Evolutionary conservation across 75 land plant genomes (phyloP).

Genomic region (Selaginella tamariscina): DNA sequence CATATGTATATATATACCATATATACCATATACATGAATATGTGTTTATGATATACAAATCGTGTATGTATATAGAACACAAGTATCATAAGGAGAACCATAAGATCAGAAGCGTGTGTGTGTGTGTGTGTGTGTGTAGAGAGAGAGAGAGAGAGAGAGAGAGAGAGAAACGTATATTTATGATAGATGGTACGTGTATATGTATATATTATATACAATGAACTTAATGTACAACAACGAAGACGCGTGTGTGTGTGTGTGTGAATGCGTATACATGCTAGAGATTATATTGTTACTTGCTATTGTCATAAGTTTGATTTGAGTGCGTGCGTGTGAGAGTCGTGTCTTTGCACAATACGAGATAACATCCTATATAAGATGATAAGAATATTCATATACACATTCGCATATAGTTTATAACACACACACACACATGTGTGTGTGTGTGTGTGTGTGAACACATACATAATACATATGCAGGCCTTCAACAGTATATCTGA

Average conservation of each 20-base stretch:
- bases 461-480: no score
- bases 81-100: not conserved
- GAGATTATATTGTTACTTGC: slow-evolving; percentile 4
- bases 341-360: no score
- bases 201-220: not conserved
- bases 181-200: not conserved
- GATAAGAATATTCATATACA: no score
- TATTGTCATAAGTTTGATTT: no score
- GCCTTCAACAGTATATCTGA: no score
- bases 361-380: no score
- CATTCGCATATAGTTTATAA: no score
- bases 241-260: not conserved
- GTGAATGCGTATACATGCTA: not conserved
- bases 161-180: slow-evolving; percentile 2
- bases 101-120: not conserved
- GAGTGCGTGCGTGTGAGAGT: no score
- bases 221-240: not conserved
- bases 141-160: not conserved
- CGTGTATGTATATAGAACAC: not conserved
- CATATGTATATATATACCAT: slow-evolving; percentile 7
- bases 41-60: not conserved
- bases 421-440: no score
- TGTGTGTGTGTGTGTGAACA: no score
- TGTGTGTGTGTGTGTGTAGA: slow-evolving; percentile 1
- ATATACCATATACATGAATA: not conserved